These are phyloP conservation scores for Phytophthora parvispora DNA, from an alignment of 352 stramenopile genomes.

Conservation along the genomic window DNA sequence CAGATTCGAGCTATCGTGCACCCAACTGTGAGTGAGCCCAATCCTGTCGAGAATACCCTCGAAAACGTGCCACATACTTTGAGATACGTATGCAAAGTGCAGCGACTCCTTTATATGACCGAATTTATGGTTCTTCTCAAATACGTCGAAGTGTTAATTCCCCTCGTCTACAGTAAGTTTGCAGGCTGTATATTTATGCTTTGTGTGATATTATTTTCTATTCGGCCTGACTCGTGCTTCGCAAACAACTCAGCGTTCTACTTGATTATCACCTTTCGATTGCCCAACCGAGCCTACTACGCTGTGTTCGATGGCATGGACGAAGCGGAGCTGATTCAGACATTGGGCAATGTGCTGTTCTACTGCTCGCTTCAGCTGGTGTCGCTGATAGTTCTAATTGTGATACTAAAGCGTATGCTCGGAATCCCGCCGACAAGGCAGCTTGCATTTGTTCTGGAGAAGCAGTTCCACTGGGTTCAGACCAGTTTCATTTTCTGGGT, in stretches of 20 bases:
- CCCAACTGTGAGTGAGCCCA: neutral
- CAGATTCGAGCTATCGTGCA: neutral
- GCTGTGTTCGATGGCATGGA: neutral
- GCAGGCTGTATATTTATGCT: neutral
- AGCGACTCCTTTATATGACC: neutral
- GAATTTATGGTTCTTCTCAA: slow-evolving; percentile 5
- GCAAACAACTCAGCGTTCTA: neutral
- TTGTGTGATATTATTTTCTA: too few species aligned
- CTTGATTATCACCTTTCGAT: neutral
- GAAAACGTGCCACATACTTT: neutral
- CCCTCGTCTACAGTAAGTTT: neutral
- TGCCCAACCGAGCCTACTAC: neutral
- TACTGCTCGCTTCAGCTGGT: neutral
- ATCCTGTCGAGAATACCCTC: neutral
- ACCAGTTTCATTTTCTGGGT: neutral
- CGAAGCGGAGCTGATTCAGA: neutral
- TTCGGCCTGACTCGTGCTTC: neutral
- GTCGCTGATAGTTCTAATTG: neutral
- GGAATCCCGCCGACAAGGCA: neutral
- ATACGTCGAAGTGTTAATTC: slow-evolving; percentile 3
- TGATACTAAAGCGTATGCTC: neutral
- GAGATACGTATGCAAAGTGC: neutral
- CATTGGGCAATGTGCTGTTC: neutral
- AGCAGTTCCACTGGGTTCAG: neutral
- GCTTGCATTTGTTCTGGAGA: neutral